These are phyloP conservation scores for Kluyveromyces dobzhanskii DNA, from an alignment of 805 yeast genomes.

Conservation along the genomic window DNA sequence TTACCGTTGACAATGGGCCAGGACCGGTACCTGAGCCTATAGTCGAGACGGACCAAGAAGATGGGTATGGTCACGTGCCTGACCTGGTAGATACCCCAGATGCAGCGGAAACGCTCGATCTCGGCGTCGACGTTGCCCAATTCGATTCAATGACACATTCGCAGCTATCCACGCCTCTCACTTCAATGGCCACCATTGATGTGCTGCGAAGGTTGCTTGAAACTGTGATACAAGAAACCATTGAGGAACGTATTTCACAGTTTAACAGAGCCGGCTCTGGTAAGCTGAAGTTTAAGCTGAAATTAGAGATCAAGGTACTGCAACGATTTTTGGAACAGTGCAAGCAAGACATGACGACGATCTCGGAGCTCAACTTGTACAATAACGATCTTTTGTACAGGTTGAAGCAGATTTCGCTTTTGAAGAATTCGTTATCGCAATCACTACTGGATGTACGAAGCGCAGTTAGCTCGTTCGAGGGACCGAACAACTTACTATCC, in stretches of 20 bases:
- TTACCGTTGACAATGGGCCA: neutral
- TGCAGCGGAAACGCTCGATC: neutral
- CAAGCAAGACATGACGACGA: slow-evolving; percentile 21
- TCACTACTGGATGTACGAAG: slow-evolving; percentile 12
- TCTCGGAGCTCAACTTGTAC: slow-evolving; percentile 24
- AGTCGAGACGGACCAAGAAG: neutral
- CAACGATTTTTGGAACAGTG: slow-evolving; percentile 13
- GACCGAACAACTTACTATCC: slow-evolving; percentile 10
- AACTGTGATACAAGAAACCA: slow-evolving; percentile 16
- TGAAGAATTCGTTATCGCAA: slow-evolving; percentile 12
- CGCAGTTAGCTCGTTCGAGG: slow-evolving; percentile 10
- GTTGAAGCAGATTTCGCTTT: slow-evolving; percentile 12
- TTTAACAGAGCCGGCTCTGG: slow-evolving; percentile 11
- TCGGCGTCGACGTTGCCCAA: neutral
- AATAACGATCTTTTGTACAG: slow-evolving; percentile 24
- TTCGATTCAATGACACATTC: slow-evolving; percentile 7
- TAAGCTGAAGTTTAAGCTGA: slow-evolving; percentile 13
- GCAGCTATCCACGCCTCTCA: slow-evolving; percentile 17
- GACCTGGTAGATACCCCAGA: neutral
- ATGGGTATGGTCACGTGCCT: neutral
- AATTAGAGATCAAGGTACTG: slow-evolving; percentile 23
- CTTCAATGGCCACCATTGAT: slow-evolving; percentile 22
- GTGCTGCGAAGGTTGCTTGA: slow-evolving; percentile 15
- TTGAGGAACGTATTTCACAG: slow-evolving; percentile 19
- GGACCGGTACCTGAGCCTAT: too few relatives aligned